Evolutionary conservation across 2,329 filamentous ascomycete species (phyloP), one percentile per base, ranked within the genome.

Genomic region (Penicillium frequentans): DNA sequence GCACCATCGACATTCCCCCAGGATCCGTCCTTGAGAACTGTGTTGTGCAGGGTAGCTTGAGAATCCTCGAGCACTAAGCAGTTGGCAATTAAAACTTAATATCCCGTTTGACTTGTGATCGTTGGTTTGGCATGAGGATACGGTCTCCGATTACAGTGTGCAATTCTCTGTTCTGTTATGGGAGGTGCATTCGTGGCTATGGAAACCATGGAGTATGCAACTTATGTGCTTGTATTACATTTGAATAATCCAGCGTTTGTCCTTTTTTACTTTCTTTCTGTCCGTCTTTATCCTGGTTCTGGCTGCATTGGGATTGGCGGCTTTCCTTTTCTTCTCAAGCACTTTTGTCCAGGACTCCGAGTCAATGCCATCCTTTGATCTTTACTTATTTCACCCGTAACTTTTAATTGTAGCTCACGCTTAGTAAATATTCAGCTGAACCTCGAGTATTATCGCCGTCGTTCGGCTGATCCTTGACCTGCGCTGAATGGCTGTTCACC

Each of bases 1-100:
- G 90, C 82, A 99, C 95, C 63, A 99, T 99, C 70, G 95, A 99
- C 75, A 89, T 99, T 69, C 95, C 95, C 52, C 93, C 95, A 21
- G 95, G 95, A 75, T 97, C 93, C 21, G 91, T 99, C 70, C 85
- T 99, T 58, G 95, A 99, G 85, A 99, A 99, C 80, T 95, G 98
- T 14, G 95, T 99, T 51, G 95, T 99, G 56, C 95, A 99, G 84
- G 95, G 95, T 72, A 96, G 92, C 78, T 85, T 99, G 85, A 82
- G 86, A 71, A 80, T 88, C 72, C 78, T 88, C 64, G 86, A 88
- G 80, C 86, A 88, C 75, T 88, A 85, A 65, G 63, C 60, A 45
- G 14, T 55, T 57, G 24, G 16, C 43, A 44, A 39, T n/a, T 51
- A 35, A 35, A 39, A 49, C 19, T 39, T 53, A 50, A 42, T 50